A percentile compares a stretch with the other conserved stretches of the same genome.
Evolutionary conservation across 805 yeast genomes (phyloP).

Genomic region (Isabelozyma gotoi): DNA sequence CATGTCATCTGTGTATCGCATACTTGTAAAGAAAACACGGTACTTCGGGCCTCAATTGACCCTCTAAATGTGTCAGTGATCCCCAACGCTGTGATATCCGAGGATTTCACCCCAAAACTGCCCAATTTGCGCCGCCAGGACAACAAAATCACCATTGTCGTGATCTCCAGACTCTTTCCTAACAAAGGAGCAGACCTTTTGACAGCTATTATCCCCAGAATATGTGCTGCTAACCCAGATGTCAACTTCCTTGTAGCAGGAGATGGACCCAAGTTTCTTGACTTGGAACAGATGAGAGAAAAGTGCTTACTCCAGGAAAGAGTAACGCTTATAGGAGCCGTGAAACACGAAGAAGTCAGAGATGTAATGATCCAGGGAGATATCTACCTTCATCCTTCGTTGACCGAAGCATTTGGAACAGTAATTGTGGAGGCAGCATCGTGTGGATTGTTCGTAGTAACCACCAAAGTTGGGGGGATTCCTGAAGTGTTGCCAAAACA

Average conservation of each 20-base stretch:
- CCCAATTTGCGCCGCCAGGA: slow-evolving; percentile 10
- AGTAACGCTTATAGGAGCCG: slow-evolving; percentile 81
- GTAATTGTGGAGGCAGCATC: slow-evolving; percentile 97
- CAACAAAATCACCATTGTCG: slow-evolving; percentile 71
- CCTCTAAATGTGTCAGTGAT: slow-evolving; percentile 83
- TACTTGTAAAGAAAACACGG: slow-evolving; percentile 95
- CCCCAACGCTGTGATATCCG: slow-evolving; percentile 91
- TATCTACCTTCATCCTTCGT: slow-evolving; percentile 87
- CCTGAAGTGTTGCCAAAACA: slow-evolving; percentile 93
- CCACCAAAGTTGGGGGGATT: slow-evolving; percentile 95
- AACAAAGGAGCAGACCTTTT: slow-evolving; percentile 94
- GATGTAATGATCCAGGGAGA: slow-evolving; percentile 93
- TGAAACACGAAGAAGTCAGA: slow-evolving; percentile 89
- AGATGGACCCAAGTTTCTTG: slow-evolving; percentile 93
- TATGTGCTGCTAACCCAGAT: slow-evolving; percentile 61
- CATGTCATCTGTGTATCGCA: slow-evolving; percentile 96
- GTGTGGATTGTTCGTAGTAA: slow-evolving; percentile 89
- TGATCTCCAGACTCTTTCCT: slow-evolving; percentile 88
- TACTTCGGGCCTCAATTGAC: slow-evolving; percentile 77
- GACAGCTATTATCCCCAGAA: slow-evolving; percentile 78
- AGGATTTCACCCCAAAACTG: slow-evolving; percentile 60
- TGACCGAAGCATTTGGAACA: slow-evolving; percentile 98
- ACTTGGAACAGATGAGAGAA: slow-evolving; percentile 94
- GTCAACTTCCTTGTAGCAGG: slow-evolving; percentile 90
- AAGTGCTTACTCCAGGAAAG: slow-evolving; percentile 80